These are phyloP conservation scores for Dothidotthia symphoricarpi DNA, from an alignment of 2,329 filamentous ascomycete genomes.

Conservation along the genomic window DNA sequence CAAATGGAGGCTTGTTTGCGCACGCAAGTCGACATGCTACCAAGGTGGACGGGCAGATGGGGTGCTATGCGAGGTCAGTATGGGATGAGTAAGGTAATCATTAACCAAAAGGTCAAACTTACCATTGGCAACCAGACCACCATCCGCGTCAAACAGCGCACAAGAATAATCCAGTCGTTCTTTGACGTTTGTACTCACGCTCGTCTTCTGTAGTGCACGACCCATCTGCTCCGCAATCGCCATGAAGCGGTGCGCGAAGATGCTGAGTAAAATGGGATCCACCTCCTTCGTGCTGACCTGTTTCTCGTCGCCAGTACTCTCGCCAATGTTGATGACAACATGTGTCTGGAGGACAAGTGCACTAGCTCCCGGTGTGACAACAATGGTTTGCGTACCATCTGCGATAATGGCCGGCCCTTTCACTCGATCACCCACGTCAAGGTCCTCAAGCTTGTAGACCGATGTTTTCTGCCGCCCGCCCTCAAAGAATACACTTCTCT, in stretches of 20 bases:
- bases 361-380: conserved; percentile 74
- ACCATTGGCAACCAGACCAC: conserved; percentile 73
- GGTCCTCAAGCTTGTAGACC: conserved; percentile 76
- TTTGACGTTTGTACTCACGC: conserved; percentile 77
- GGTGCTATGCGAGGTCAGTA: conserved; percentile 52
- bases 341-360: conserved; percentile 82
- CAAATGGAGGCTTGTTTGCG: conserved; percentile 76
- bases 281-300: conserved; percentile 57
- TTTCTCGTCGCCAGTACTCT: conserved; percentile 51
- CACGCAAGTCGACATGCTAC: conserved; percentile 83
- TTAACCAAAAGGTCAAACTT: conserved; percentile 3
- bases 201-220: conserved; percentile 73
- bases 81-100: background rate
- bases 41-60: conserved; percentile 77
- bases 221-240: conserved; percentile 85
- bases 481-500: conserved; percentile 76
- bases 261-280: conserved; percentile 73
- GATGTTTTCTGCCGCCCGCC: conserved; percentile 74
- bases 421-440: conserved; percentile 70
- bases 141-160: conserved; percentile 73
- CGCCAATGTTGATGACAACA: conserved; percentile 80
- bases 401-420: conserved; percentile 82
- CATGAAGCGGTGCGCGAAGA: conserved; percentile 83
- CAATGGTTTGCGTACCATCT: conserved; percentile 87
- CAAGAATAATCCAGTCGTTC: conserved; percentile 82